These are phyloP conservation scores for Sphagnurus paluster DNA, from an alignment of 1,284 basidiomycete genomes.

Conservation along the genomic window DNA sequence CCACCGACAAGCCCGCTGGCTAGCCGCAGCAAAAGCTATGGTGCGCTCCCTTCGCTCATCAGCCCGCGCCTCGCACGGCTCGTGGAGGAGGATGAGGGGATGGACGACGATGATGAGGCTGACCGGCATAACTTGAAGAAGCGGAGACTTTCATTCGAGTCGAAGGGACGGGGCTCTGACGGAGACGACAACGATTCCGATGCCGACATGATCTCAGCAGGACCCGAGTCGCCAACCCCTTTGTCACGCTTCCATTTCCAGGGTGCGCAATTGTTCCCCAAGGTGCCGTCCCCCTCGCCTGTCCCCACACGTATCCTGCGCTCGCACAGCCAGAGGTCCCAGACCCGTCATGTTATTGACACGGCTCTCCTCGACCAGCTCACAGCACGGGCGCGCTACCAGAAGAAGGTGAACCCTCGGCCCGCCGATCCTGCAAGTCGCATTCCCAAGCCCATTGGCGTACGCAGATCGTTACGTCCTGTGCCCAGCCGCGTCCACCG, in stretches of 20 bases:
- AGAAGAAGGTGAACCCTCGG: slow-evolving; percentile 11
- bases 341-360: slow-evolving; percentile 22
- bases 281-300: slow-evolving; percentile 16
- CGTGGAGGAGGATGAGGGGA: slow-evolving; percentile 32
- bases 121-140: slow-evolving; percentile 23
- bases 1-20: slow-evolving; percentile 31
- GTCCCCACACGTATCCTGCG: slow-evolving; percentile 29
- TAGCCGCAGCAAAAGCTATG: slow-evolving; percentile 19
- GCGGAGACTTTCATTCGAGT: slow-evolving; percentile 18
- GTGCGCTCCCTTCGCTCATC: slow-evolving; percentile 21
- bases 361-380: slow-evolving; percentile 27
- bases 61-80: slow-evolving; percentile 30
- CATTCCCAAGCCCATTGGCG: slow-evolving; percentile 12
- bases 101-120: slow-evolving; percentile 28
- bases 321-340: slow-evolving; percentile 33
- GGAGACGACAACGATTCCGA: slow-evolving; percentile 10
- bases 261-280: slow-evolving; percentile 10
- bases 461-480: slow-evolving; percentile 9
- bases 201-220: slow-evolving; percentile 5
- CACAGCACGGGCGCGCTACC: slow-evolving; percentile 26
- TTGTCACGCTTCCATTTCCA: slow-evolving; percentile 8
- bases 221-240: slow-evolving; percentile 16
- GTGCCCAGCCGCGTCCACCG: neutral
- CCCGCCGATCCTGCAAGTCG: neutral
- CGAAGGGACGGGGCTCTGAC: slow-evolving; percentile 1